Conservation (phyloP, 345 rosid species). For the Toxicodendron radicans region DNA sequence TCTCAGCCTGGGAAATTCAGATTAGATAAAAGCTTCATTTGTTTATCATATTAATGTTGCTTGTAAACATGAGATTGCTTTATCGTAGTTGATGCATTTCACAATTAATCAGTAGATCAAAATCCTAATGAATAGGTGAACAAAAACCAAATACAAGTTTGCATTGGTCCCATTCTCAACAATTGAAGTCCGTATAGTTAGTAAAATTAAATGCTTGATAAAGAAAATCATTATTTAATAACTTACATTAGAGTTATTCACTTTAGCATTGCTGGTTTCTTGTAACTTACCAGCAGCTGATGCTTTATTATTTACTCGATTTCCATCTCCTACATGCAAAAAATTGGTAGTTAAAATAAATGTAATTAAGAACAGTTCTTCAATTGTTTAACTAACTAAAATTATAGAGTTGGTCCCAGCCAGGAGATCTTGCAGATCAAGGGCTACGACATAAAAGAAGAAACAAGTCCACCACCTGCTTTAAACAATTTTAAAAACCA, state of each 20-base stretch:
- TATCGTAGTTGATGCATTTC: background rate
- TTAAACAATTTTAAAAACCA: background rate
- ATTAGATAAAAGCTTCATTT: conserved; percentile 19
- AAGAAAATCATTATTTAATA: background rate
- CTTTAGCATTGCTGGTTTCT: background rate
- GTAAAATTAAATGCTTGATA: background rate
- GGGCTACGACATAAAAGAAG: background rate
- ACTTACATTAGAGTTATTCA: conserved; percentile 29
- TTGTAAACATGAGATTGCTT: background rate
- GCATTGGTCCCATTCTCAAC: background rate
- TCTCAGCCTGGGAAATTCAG: conserved; percentile 39
- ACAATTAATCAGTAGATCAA: background rate
- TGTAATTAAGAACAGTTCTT: background rate
- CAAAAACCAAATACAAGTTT: background rate
- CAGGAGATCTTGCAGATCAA: background rate
- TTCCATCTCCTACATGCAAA: conserved; percentile 32
- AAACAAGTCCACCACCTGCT: background rate
- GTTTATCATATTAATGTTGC: conserved; percentile 5
- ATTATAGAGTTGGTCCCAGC: background rate
- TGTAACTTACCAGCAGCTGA: conserved; percentile 14
- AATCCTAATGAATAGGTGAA: background rate
- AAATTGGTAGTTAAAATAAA: background rate
- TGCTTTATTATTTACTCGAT: conserved; percentile 17
- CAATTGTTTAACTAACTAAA: background rate
- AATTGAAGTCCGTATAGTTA: background rate